These are phyloP conservation scores for Calendula officinalis DNA, from an alignment of 129 eudicot genomes.

Conservation along the genomic window DNA sequence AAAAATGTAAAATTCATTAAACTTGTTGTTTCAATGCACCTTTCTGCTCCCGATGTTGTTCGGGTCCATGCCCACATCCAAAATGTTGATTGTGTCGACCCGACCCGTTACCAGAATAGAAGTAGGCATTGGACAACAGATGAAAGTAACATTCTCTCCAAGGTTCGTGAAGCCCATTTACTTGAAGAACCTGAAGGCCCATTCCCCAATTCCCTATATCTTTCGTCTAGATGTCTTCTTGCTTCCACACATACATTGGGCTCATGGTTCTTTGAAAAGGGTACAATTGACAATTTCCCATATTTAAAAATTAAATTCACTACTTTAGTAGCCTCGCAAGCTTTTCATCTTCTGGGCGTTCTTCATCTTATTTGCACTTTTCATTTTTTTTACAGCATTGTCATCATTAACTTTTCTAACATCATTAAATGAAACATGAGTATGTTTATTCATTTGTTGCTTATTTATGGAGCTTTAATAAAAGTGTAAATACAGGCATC, in stretches of 20 bases:
- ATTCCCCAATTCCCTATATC: conserved; percentile 39
- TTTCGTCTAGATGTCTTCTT: conserved; percentile 57
- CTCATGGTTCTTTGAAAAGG: conserved; percentile 27
- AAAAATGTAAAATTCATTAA: conserved; percentile 15
- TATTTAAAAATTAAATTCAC: conserved; percentile 2
- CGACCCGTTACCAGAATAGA: conserved; percentile 22
- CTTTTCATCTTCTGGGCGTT: conserved; percentile 23
- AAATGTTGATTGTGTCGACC: not conserved
- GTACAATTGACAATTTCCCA: no score
- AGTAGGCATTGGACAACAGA: conserved; percentile 37
- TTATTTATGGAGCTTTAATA: conserved; percentile 21
- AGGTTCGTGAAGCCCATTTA: conserved; percentile 37
- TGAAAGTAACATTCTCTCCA: conserved; percentile 43
- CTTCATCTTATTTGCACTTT: no score
- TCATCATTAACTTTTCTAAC: conserved; percentile 18
- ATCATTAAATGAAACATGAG: conserved; percentile 21
- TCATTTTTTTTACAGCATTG: no score
- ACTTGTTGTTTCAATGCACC: not conserved
- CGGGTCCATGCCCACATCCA: not conserved
- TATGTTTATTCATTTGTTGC: conserved; percentile 31
- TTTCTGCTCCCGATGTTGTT: conserved; percentile 15
- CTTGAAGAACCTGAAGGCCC: conserved; percentile 14
- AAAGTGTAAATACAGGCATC: conserved; percentile 41
- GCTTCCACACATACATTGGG: conserved; percentile 54
- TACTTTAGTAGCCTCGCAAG: conserved; percentile 22